A percentile compares a stretch with the other conserved stretches of the same genome.
Conservation (phyloP, 805 yeast species). For the Blastobotrys mokoenaii region DNA sequence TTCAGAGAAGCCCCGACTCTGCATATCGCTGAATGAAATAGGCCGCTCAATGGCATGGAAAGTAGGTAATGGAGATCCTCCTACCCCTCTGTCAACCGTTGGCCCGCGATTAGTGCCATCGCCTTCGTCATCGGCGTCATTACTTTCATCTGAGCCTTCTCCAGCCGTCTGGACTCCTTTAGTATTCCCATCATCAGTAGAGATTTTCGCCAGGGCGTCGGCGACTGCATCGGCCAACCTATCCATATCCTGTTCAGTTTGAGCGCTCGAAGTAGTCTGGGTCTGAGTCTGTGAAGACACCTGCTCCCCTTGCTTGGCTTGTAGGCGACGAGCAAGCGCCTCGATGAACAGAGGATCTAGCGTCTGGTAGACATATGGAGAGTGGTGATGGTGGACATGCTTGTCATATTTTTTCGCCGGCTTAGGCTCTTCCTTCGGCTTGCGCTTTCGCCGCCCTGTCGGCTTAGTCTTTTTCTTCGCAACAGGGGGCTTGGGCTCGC, state of each 20-base stretch:
- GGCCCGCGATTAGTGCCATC: background rate
- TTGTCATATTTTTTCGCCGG: conserved; percentile 1
- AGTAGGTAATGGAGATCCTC: background rate
- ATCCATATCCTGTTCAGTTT: background rate
- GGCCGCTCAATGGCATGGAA: background rate
- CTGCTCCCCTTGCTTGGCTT: background rate
- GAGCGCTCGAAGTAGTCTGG: background rate
- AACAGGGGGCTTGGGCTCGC: background rate
- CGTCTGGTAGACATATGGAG: conserved; percentile 1
- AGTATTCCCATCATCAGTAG: background rate
- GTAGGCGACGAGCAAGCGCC: background rate
- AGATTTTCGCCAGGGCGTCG: background rate
- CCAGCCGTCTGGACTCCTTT: background rate
- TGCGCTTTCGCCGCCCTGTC: background rate
- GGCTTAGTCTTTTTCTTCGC: background rate
- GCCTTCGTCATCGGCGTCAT: background rate
- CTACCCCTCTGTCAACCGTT: background rate
- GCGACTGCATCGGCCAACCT: background rate
- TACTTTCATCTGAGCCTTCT: background rate
- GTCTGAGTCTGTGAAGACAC: conserved; percentile 1
- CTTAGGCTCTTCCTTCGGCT: background rate
- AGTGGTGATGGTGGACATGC: conserved; percentile 4
- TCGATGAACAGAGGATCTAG: conserved; percentile 1
- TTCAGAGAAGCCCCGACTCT: no score
- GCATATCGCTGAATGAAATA: no score